These are phyloP conservation scores for Teratosphaeria gauchensis DNA, from an alignment of 2,329 filamentous ascomycete genomes.

Conservation along the genomic window DNA sequence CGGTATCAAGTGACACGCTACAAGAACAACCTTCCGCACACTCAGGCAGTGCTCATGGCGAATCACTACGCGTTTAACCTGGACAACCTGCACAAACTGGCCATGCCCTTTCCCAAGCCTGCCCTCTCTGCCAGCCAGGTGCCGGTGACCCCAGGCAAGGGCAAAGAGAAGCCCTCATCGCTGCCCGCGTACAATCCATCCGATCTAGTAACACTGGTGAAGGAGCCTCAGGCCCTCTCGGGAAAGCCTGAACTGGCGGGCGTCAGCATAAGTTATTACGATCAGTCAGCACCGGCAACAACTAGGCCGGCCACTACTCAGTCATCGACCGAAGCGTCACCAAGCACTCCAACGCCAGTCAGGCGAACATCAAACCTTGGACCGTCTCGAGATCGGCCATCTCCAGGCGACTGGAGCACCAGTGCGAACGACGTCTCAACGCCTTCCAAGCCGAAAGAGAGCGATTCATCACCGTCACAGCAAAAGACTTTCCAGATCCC, in stretches of 20 bases:
- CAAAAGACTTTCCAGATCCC: constrained; percentile 57
- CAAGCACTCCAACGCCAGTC: constrained; percentile 62
- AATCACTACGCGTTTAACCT: constrained; percentile 70
- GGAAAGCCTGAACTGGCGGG: constrained; percentile 61
- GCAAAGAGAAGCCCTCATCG: constrained; percentile 58
- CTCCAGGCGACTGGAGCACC: constrained; percentile 14
- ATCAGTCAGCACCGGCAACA: constrained; percentile 23
- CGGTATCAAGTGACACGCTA: constrained; percentile 86
- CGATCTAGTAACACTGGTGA: constrained; percentile 68
- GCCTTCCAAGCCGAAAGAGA: constrained; percentile 18
- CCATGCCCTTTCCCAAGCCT: constrained; percentile 68
- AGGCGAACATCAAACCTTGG: constrained; percentile 52
- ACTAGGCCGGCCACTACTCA: constrained; percentile 24
- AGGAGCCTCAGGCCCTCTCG: constrained; percentile 29
- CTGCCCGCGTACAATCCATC: constrained; percentile 63
- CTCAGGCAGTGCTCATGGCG: constrained; percentile 54
- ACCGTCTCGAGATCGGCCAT: constrained; percentile 27
- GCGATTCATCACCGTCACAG: constrained; percentile 29
- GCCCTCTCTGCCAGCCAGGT: constrained; percentile 32
- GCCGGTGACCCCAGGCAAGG: constrained; percentile 49
- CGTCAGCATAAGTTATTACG: constrained; percentile 72
- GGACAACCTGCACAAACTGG: constrained; percentile 75
- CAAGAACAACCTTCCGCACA: constrained; percentile 51
- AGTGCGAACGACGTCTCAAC: constrained; percentile 15
- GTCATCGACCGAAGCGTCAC: constrained; percentile 35